A percentile compares a stretch with the other conserved stretches of the same genome.
Evolutionary conservation across 805 yeast species (phyloP).

Genomic region (Ascoidea rubescens): DNA sequence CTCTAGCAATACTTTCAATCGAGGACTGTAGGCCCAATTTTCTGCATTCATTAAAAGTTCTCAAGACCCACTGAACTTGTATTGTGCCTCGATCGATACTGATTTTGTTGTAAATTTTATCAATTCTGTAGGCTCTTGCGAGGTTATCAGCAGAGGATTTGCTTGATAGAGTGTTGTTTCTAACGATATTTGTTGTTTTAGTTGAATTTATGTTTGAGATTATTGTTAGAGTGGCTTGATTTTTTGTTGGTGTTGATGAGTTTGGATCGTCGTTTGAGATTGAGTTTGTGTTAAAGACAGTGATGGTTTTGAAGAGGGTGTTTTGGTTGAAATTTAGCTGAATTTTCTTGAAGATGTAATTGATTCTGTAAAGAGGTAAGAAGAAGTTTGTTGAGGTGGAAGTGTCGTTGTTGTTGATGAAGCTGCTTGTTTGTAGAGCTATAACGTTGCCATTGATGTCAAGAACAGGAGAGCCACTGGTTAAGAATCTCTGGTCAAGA

Average conservation of each 20-base stretch:
- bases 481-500: conserved; percentile 10
- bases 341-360: conserved; percentile 8
- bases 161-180: conserved; percentile 1
- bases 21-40: conserved; percentile 11
- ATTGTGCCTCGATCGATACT: conserved; percentile 11
- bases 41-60: conserved; percentile 11
- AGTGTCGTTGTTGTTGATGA: conserved; percentile 11
- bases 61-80: conserved; percentile 12
- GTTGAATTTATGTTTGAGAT: conserved; percentile 6
- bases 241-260: conserved; percentile 6
- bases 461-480: conserved; percentile 12
- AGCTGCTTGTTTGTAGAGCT: conserved; percentile 11
- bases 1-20: conserved; percentile 11
- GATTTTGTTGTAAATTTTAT: conserved; percentile 7
- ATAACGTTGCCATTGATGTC: conserved; percentile 11
- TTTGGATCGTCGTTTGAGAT: background rate
- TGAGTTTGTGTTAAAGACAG: background rate
- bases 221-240: conserved; percentile 8
- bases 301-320: conserved; percentile 7
- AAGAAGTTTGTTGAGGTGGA: conserved; percentile 11
- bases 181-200: background rate
- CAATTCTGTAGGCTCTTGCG: background rate
- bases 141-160: background rate
- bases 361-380: conserved; percentile 10
- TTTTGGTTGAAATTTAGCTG: conserved; percentile 5